These are phyloP conservation scores for Metrosideros polymorpha DNA, from an alignment of 441 rosid genomes.

Conservation along the genomic window DNA sequence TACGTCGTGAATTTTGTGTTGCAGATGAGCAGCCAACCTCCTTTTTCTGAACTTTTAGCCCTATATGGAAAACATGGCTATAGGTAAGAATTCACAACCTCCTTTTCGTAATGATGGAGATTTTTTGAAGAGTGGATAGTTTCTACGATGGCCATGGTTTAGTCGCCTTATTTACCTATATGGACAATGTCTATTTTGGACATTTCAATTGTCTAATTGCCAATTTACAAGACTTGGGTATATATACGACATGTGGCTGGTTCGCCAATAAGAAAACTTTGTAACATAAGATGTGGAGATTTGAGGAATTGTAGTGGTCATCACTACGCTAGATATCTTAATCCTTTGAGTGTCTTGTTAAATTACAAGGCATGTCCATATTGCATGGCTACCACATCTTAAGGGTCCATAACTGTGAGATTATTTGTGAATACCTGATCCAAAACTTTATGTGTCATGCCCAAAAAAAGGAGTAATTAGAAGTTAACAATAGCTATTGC, in stretches of 20 bases:
- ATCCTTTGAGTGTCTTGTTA: not conserved
- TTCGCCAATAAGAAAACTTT: not conserved
- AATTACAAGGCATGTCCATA: not conserved
- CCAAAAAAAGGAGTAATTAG: not conserved
- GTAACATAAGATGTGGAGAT: not conserved
- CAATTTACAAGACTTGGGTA: not conserved
- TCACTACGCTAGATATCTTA: not conserved
- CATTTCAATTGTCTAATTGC: not conserved
- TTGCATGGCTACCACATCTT: not conserved
- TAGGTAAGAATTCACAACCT: constrained; percentile 36
- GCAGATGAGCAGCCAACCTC: constrained; percentile 68
- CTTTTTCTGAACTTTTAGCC: constrained; percentile 65
- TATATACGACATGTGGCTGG: not conserved
- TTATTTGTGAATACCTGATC: not conserved
- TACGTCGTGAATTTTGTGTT: constrained; percentile 13
- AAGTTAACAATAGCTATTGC: not conserved
- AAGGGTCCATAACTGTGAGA: not conserved
- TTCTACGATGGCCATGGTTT: not conserved
- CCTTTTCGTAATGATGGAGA: constrained; percentile 6
- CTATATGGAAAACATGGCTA: constrained; percentile 63
- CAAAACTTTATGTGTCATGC: not conserved
- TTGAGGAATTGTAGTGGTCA: not conserved
- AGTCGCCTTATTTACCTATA: not conserved
- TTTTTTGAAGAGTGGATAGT: not conserved
- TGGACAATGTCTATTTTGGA: not conserved